Conservation (phyloP, 148 eudicot species). For the Drosera capensis region DNA sequence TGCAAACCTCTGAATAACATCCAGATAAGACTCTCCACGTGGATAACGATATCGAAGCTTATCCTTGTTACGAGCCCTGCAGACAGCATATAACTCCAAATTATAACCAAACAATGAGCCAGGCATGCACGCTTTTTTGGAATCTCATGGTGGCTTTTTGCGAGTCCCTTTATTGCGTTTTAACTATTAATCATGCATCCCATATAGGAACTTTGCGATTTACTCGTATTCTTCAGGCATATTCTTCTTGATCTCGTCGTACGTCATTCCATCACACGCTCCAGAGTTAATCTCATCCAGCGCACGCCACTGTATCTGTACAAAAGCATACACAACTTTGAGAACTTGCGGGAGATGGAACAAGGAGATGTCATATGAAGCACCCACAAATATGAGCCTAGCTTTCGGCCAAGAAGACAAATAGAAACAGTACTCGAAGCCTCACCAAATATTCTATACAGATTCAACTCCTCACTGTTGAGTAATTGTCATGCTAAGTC, state of each 20-base stretch:
- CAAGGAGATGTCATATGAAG: no score
- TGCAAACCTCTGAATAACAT: conserved; percentile 89
- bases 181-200: background rate
- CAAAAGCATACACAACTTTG: conserved; percentile 1
- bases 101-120: background rate
- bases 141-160: no score
- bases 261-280: conserved; percentile 96
- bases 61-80: conserved; percentile 87
- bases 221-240: conserved; percentile 97
- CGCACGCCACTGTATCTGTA: conserved; percentile 97
- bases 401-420: no score
- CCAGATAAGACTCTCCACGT: conserved; percentile 98
- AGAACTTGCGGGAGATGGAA: no score
- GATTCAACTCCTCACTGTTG: no score
- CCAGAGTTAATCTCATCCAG: conserved; percentile 97
- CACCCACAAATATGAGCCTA: no score
- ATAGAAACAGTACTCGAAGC: no score
- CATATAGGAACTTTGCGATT: conserved; percentile 12
- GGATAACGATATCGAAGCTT: conserved; percentile 93
- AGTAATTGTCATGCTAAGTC: no score
- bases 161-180: no score
- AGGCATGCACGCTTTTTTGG: no score
- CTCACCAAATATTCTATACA: no score
- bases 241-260: conserved; percentile 81
- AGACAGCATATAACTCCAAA: background rate